phyloP scores from a whole-genome alignment of 306 rosid species.

The Citrullus colocynthis region DNA sequence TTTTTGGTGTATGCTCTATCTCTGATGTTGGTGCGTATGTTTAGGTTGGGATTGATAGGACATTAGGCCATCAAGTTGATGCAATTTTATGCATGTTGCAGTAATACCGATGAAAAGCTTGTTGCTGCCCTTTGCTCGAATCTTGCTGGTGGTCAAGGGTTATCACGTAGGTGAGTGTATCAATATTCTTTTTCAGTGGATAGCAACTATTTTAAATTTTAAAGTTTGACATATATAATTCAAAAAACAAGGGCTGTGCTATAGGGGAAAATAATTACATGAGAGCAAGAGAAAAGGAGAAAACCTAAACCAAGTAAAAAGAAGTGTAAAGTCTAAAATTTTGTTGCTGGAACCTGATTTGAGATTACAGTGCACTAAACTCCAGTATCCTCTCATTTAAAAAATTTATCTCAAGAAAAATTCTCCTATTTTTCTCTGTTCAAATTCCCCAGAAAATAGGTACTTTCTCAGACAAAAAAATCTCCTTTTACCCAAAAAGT shows the following conservation, averaged over 20 bases:
- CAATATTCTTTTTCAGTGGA: background rate
- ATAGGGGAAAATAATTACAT: background rate
- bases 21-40: background rate
- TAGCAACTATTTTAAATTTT: background rate
- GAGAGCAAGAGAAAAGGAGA: background rate
- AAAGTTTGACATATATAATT: background rate
- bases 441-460: background rate
- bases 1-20: background rate
- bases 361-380: background rate
- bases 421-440: too few relatives aligned
- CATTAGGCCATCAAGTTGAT: background rate
- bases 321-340: background rate
- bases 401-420: background rate
- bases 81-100: conserved; percentile 17
- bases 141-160: conserved; percentile 29
- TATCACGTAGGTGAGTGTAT: conserved; percentile 40
- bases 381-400: background rate
- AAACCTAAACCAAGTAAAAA: background rate
- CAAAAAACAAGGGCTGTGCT: background rate
- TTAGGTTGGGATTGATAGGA: background rate
- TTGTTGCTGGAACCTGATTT: background rate
- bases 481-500: background rate
- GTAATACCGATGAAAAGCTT: conserved; percentile 82
- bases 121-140: conserved; percentile 77
- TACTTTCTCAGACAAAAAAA: background rate